phyloP scores from a whole-genome alignment of 2,329 filamentous ascomycete species.

The Fusarium fujikuroi region DNA sequence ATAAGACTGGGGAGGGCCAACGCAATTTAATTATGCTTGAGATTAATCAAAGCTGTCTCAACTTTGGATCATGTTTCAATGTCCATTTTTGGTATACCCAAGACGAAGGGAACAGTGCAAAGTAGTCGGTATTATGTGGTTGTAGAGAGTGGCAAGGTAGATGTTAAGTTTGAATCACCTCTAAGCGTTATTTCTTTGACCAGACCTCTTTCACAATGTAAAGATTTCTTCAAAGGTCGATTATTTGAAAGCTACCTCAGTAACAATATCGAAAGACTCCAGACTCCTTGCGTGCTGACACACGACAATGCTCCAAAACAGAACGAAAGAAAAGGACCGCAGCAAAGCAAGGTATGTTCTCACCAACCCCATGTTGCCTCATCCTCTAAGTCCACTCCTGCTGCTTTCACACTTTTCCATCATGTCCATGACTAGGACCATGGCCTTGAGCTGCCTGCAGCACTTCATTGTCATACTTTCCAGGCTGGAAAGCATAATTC shows the following conservation, averaged over 20 bases:
- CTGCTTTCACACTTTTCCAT: neutral
- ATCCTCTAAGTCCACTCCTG: neutral
- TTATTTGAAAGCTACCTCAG: neutral
- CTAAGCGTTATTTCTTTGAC: neutral
- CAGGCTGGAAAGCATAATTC: conserved; percentile 48
- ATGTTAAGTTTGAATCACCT: neutral
- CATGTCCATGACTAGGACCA: conserved; percentile 1
- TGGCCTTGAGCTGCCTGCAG: conserved; percentile 14
- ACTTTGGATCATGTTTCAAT: neutral
- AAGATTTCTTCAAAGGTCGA: neutral
- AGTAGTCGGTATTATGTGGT: neutral
- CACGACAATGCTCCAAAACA: conserved; percentile 1
- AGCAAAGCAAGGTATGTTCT: conserved; percentile 14
- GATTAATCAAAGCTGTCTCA: neutral
- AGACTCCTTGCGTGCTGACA: conserved; percentile 30
- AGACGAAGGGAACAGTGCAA: no score
- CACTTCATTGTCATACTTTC: conserved; percentile 43
- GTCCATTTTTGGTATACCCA: neutral
- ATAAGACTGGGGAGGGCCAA: neutral
- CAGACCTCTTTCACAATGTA: neutral
- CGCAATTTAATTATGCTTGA: neutral
- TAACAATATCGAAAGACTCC: conserved; percentile 7
- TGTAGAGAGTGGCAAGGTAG: neutral
- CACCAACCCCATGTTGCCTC: conserved; percentile 21
- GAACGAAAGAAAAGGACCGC: neutral